Evolutionary conservation across 371 early-diverging fungal genomes (phyloP).

Genomic region (Dinochytrium kinnereticum): DNA sequence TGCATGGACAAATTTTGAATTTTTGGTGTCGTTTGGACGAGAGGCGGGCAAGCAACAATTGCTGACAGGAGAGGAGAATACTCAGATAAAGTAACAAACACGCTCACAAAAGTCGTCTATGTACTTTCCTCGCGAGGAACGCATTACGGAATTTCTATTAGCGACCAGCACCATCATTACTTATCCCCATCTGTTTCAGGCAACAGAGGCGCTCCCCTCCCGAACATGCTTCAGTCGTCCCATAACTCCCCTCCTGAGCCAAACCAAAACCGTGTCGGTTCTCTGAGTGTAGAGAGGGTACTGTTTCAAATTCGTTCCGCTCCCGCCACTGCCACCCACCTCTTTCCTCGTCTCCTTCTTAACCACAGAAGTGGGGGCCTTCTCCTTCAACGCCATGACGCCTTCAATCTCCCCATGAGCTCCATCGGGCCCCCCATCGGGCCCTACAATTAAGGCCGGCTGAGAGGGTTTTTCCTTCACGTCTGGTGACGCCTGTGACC

Average conservation of each 20-base stretch:
- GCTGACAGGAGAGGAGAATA: too few relatives aligned
- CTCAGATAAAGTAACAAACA: too few relatives aligned
- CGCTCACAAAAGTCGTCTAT: too few relatives aligned
- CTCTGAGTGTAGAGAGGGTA: constrained; percentile 41
- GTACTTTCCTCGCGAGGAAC: too few relatives aligned
- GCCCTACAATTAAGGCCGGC: constrained; percentile 5
- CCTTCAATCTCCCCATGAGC: constrained; percentile 11
- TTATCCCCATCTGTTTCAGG: too few relatives aligned
- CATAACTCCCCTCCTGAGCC: constrained; percentile 24
- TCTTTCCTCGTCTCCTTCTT: constrained; percentile 12
- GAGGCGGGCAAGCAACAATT: too few relatives aligned
- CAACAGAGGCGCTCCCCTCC: too few relatives aligned
- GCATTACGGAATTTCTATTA: too few relatives aligned
- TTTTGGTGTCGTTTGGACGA: too few relatives aligned
- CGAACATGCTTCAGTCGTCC: background rate
- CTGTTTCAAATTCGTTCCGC: constrained; percentile 14
- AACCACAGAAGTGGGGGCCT: background rate
- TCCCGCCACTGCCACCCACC: constrained; percentile 4
- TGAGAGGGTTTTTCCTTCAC: background rate
- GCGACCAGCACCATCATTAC: too few relatives aligned
- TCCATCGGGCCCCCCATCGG: too few relatives aligned
- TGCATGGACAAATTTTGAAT: too few relatives aligned
- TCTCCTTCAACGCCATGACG: constrained; percentile 4
- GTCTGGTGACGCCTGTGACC: background rate
- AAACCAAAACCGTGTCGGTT: constrained; percentile 39